These are phyloP conservation scores for Colletotrichum sp. DNA, from an alignment of 2,329 filamentous ascomycete genomes.

Conservation along the genomic window DNA sequence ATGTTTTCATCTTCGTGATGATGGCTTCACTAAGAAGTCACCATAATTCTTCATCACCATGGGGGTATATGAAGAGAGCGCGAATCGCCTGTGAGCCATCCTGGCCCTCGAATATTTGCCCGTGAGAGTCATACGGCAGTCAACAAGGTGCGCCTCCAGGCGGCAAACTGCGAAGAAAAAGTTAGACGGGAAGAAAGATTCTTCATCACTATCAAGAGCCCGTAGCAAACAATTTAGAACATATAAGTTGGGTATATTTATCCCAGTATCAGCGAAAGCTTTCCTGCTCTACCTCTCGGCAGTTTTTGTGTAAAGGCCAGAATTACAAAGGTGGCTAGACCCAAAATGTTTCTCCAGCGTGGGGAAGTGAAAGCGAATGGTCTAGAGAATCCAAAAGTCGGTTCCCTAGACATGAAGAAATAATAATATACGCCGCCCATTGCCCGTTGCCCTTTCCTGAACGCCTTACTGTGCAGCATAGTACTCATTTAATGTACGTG, in stretches of 20 bases:
- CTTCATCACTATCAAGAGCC: rapidly evolving
- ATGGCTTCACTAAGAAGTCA: no score
- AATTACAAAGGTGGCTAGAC: background rate
- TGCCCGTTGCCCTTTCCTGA: background rate
- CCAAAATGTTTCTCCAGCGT: background rate
- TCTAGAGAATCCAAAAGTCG: background rate
- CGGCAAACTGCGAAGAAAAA: no score
- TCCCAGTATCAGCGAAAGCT: background rate
- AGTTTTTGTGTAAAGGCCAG: background rate
- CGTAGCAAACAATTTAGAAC: background rate
- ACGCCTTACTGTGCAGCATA: constrained; percentile 13
- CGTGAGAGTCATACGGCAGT: no score
- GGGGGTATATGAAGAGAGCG: no score
- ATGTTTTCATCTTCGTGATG: no score
- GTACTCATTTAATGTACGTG: constrained; percentile 7
- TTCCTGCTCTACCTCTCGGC: background rate
- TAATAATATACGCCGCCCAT: constrained; percentile 2
- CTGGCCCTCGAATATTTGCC: no score
- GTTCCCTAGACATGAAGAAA: background rate
- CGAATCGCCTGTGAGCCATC: no score
- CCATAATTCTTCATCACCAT: no score
- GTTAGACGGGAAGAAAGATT: no score
- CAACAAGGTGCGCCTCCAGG: no score
- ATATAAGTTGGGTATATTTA: background rate
- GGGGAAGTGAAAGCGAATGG: background rate